These are phyloP conservation scores for Talaromyces liani DNA, from an alignment of 495 filamentous ascomycete genomes.

Conservation along the genomic window DNA sequence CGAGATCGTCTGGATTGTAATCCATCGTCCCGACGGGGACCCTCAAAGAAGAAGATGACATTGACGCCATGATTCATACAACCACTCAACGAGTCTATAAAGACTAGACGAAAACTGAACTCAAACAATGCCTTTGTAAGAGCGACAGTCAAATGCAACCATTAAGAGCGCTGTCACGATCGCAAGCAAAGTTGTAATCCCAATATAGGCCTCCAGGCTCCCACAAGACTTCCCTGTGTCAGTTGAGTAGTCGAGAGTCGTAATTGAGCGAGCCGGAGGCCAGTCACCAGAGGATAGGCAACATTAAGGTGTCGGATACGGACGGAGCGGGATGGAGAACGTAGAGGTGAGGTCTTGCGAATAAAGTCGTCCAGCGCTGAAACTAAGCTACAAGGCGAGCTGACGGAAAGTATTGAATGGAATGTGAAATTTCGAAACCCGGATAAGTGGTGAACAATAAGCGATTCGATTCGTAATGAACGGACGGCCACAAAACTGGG, in stretches of 20 bases:
- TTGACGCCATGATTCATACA: neutral
- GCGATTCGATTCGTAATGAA: slow-evolving; percentile 27
- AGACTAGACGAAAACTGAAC: neutral
- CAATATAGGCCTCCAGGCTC: slow-evolving; percentile 9
- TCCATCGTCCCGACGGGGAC: slow-evolving; percentile 8
- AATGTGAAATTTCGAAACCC: neutral
- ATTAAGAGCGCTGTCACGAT: neutral
- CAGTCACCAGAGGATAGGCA: slow-evolving; percentile 23
- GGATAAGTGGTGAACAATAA: slow-evolving; percentile 4
- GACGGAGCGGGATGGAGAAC: neutral
- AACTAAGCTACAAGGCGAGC: neutral
- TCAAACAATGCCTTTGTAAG: neutral
- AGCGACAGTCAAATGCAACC: neutral
- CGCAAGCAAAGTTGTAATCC: neutral
- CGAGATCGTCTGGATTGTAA: slow-evolving; percentile 1
- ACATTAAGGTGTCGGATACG: slow-evolving; percentile 19
- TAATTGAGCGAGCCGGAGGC: slow-evolving; percentile 24
- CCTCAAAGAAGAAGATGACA: neutral
- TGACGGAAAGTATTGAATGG: neutral
- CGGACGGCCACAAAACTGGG: slow-evolving; percentile 41
- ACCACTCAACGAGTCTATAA: neutral
- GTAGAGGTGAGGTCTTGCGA: neutral
- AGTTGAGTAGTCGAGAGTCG: slow-evolving; percentile 3
- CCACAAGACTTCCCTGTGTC: slow-evolving; percentile 3
- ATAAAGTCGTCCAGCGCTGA: neutral